A percentile compares a stretch with the other conserved stretches of the same genome.
These are phyloP conservation scores for Pleurotus sapidus DNA, from an alignment of 768 basidiomycete species.

Conservation along the genomic window DNA sequence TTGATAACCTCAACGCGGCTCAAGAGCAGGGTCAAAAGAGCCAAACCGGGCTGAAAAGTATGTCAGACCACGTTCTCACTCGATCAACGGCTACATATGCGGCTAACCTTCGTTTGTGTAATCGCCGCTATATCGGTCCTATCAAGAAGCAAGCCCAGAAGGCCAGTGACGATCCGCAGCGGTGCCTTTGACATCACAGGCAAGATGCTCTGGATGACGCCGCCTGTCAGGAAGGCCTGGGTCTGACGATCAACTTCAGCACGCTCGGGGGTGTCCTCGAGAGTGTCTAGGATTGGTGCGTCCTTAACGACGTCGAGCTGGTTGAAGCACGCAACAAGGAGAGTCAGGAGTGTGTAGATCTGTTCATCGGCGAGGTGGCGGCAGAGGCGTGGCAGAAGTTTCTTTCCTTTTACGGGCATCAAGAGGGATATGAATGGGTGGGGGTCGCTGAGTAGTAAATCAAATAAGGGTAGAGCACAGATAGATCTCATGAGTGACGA, in stretches of 20 bases:
- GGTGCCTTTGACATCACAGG: conserved; percentile 77
- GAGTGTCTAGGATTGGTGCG: conserved; percentile 67
- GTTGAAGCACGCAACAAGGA: conserved; percentile 90
- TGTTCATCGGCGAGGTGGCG: conserved; percentile 77
- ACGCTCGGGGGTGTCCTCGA: conserved; percentile 59
- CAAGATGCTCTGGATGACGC: conserved; percentile 84
- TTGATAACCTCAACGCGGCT: conserved; percentile 93
- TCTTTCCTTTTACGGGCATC: conserved; percentile 87
- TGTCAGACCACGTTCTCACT: neutral
- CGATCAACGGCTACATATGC: neutral
- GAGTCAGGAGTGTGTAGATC: conserved; percentile 84
- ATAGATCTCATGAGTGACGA: neutral
- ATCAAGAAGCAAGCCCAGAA: conserved; percentile 80
- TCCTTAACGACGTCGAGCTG: conserved; percentile 89
- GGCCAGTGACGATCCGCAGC: conserved; percentile 79
- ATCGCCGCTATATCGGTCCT: conserved; percentile 71
- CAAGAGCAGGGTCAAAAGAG: conserved; percentile 85
- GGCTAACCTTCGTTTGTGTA: conserved; percentile 75
- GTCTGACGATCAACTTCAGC: conserved; percentile 84
- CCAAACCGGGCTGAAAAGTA: conserved; percentile 75
- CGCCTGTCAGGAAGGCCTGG: conserved; percentile 74
- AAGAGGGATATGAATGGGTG: conserved; percentile 97
- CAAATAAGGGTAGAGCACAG: neutral
- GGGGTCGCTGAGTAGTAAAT: conserved; percentile 57
- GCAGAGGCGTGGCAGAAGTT: conserved; percentile 82